Base-by-base conservation (phyloP, 2,329 filamentous ascomycete genomes). In the Claviceps digitariae region DNA sequence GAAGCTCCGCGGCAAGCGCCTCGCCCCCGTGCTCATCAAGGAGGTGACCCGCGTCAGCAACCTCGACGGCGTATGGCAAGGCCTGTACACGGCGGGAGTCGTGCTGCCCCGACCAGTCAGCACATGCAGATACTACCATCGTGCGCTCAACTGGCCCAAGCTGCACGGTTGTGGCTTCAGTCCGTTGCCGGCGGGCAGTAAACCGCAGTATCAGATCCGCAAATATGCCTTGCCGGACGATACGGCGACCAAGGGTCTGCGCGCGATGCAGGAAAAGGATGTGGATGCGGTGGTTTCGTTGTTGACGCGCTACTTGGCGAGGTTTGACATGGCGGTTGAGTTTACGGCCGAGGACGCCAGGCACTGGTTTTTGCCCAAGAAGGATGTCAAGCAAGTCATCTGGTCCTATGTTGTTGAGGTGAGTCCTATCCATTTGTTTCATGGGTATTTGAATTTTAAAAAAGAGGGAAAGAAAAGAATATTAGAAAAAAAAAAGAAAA, bases 21-120 rank as follows among this genome's bases (percentile, higher is more conserved):
- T 98, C 45, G 84, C 93, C 0, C 93, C 93, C 0, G 86, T 97
- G 2, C 81, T 98, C 52, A 98, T 98, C 75, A 96, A 96, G 70
- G 93, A 98, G 68, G 89, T 98, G 62, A 98, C 93, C 5, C 85
- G 93, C 48, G 81, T 90, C 58, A 95, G 89, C 74, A 94, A 97
- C 69, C 72, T 90, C 48, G 77, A 86, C 58, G 87, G 84, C 54
- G 85, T 94, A 59, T 97, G 86, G 78, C 93, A 98, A 70, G 93
- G 91, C 50, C 87, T 98, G 55, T 97, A 96, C 73, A 98, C 93
- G 1, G 93, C 85, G 29, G 93, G 93, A 41, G 84, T 91, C 21
- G 83, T 98, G 41, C 78, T 98, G 2, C 93, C 93, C 29, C 95
- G 85, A 40, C 93, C 93, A 4, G 81, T 98, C 57, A 90, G 87